phyloP scores from a whole-genome alignment of 306 rosid species.

The Cucurbita maxima region DNA sequence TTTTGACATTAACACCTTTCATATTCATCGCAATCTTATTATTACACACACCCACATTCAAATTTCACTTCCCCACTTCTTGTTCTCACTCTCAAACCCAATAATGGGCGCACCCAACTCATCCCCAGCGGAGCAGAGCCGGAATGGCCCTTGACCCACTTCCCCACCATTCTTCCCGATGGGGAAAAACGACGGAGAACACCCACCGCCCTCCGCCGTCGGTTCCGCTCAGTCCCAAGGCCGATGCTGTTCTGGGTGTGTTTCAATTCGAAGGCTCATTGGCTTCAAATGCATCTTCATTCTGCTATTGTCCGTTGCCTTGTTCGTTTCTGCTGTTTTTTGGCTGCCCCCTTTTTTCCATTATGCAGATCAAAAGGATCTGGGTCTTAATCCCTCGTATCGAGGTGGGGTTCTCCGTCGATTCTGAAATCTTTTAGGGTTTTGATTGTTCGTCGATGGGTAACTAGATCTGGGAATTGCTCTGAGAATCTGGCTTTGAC shows the following conservation, averaged over 20 bases:
- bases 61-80: constrained; percentile 7
- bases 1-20: not conserved
- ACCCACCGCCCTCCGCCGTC: constrained; percentile 16
- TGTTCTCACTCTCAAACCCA: not conserved
- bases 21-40: not conserved
- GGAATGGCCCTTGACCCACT: constrained; percentile 30
- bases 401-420: constrained; percentile 30
- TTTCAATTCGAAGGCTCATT: constrained; percentile 30
- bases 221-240: constrained; percentile 19
- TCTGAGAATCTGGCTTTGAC: not conserved
- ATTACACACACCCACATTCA: constrained; percentile 1
- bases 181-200: constrained; percentile 74
- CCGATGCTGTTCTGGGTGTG: constrained; percentile 29
- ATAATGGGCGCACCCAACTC: constrained; percentile 30
- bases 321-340: constrained; percentile 66
- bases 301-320: constrained; percentile 40
- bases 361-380: constrained; percentile 45
- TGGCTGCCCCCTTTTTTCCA: constrained; percentile 72
- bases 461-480: constrained; percentile 31
- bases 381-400: constrained; percentile 30
- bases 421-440: not conserved
- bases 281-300: constrained; percentile 58
- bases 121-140: constrained; percentile 10
- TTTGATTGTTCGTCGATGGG: constrained; percentile 10
- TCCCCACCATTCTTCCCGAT: constrained; percentile 39